Conservation (phyloP, 805 yeast genomes). For the Metschnikowia orientalis region DNA sequence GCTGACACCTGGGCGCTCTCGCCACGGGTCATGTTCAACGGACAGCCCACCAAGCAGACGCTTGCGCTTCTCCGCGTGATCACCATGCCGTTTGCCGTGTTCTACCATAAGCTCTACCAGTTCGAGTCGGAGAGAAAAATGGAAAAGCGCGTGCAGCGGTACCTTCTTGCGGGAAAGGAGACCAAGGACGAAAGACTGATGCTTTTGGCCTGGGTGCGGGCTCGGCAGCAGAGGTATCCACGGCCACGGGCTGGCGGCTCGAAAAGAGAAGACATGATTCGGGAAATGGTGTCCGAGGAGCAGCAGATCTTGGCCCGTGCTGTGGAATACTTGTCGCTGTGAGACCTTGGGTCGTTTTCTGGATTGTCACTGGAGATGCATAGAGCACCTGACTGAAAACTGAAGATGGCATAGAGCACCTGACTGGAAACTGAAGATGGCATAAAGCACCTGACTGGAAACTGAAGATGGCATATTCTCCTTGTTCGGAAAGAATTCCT, state of each 20-base stretch:
- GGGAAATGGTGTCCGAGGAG: slow-evolving; percentile 24
- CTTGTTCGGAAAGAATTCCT: too few species aligned
- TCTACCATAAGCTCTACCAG: slow-evolving; percentile 20
- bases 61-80: slow-evolving; percentile 18
- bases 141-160: slow-evolving; percentile 16
- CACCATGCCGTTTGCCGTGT: slow-evolving; percentile 25
- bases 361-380: too few species aligned
- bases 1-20: slow-evolving; percentile 45
- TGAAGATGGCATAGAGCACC: too few species aligned
- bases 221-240: slow-evolving; percentile 22
- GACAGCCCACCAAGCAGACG: slow-evolving; percentile 43
- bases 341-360: too few species aligned
- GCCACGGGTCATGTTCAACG: slow-evolving; percentile 36
- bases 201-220: slow-evolving; percentile 25
- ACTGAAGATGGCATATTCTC: too few species aligned
- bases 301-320: slow-evolving; percentile 21
- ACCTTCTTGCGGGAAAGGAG: slow-evolving; percentile 17
- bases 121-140: slow-evolving; percentile 22
- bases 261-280: slow-evolving; percentile 15
- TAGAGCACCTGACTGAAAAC: too few species aligned
- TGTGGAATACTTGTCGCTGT: too few species aligned
- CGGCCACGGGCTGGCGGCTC: slow-evolving; percentile 6
- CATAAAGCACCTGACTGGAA: too few species aligned
- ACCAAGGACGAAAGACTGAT: slow-evolving; percentile 11
- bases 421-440: too few species aligned